These are phyloP conservation scores for Paramecium sonneborni DNA, from an alignment of 73 alveolate species.

Conservation along the genomic window DNA sequence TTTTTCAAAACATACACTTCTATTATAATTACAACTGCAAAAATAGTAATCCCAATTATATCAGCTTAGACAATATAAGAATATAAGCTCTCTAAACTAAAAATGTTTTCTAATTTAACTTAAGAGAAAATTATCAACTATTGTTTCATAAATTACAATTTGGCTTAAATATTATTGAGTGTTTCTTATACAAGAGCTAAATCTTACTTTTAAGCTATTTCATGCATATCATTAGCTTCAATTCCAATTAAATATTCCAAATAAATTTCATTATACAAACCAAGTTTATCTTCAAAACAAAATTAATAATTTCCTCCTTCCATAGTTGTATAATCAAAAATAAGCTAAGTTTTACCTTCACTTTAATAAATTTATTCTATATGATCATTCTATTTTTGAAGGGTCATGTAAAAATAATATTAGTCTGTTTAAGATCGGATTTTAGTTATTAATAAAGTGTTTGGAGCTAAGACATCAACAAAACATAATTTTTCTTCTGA, in stretches of 20 bases:
- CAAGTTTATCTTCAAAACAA: background rate
- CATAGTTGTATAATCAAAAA: background rate
- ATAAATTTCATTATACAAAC: background rate
- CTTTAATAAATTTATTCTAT: background rate
- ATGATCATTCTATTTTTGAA: background rate
- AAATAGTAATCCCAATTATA: background rate
- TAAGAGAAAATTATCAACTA: background rate
- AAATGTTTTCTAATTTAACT: background rate
- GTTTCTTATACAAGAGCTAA: background rate
- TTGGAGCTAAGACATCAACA: background rate
- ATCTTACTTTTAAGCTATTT: slow-evolving; percentile 3
- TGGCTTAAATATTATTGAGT: background rate
- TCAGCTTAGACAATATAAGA: background rate
- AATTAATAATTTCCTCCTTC: background rate
- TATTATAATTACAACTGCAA: background rate
- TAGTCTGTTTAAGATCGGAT: background rate
- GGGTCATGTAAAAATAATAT: background rate
- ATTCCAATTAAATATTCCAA: slow-evolving; percentile 9
- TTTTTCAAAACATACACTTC: background rate
- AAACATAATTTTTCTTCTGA: background rate
- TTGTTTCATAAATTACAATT: background rate
- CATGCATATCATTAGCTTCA: background rate
- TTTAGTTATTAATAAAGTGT: background rate
- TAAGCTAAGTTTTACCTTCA: background rate
- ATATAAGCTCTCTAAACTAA: background rate